Evolutionary conservation across 2,329 filamentous ascomycete genomes (phyloP), one percentile per base, ranked within the genome.

Genomic region (Aureobasidium vineae): DNA sequence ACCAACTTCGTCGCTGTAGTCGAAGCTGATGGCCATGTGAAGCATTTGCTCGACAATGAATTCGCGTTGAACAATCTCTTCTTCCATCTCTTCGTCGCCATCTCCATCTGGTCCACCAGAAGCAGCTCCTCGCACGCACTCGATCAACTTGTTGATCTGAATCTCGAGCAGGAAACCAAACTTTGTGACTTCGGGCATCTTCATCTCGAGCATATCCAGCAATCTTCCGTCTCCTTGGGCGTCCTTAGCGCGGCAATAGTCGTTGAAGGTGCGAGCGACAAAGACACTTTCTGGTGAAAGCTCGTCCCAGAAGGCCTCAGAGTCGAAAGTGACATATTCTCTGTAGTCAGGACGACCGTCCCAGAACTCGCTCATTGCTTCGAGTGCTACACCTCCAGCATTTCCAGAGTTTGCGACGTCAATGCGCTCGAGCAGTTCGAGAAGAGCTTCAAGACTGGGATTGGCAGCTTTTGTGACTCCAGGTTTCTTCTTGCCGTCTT

Each of bases 331-430:
- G 64, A 92, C 83, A 36, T 85, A 86, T 64, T 93, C 88, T 61
- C 88, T 83, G 73, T 93, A 93, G 75, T 95, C 90, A 2, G 91
- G 90, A 21, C 95, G 88, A 5, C 93, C 91, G 71, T 95, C 90
- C 95, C 95, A 99, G 78, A 99, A 98, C 56, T 92, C 91, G 68
- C 86, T 89, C 93, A 99, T 97, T 0, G 95, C 95, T 74, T 97
- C 91, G 10, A 96, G 84, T 1, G 92, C 94, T 67, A 98, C 91
- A 6, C 95, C 96, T 65, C 90, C 91, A 75, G 97, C 93, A 23
- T 90, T 87, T 1, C 92, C 93, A 5, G 92, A 94, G 75, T 95
- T 95, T 69, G 96, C 86, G 2, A 98, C 88, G 72, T 99, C 93
- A 68, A 99, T 95, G 71, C 95, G 88, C 79, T 99, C 95, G 5